Base-by-base conservation (phyloP, 1,284 basidiomycete species). In the Ceratobasidium sp. region DNA sequence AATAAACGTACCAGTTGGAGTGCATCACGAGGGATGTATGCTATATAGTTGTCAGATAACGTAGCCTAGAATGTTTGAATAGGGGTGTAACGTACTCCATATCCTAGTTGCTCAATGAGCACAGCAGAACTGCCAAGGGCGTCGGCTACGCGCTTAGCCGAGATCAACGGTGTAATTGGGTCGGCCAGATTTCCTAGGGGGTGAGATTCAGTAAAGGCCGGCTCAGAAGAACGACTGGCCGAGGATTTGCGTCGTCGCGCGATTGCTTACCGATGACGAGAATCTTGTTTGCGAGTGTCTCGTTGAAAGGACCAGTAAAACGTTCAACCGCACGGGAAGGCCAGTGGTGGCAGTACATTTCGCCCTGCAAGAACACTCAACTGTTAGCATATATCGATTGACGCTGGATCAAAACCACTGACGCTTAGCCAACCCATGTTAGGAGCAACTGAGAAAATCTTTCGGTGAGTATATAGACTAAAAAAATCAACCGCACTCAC, bases 261-360 rank as follows among this genome's bases (percentile, higher is more conserved):
- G 15, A 71, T 50, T 1, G 22, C 44, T n/a, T 22, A 51, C 71
- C 62, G 45, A 76, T 76, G 5, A 76, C 65, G 27, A 76, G 53
- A 41, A 76, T 76, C 9, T 74, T 74, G 29, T 74, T 75, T 19
- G 67, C 27, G 11, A 65, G 66, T 31, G 51, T 67, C 15, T 56
- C 45, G 51, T 75, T 71, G 56, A 54, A 76, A 17, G 75, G 75
- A 14, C 73, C 75, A 3, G 29, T 47, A 48, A 19, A 75, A 17
- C 75, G 17, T 60, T 76, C 75, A 15, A 72, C 73, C 3, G 74
- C 75, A n/a, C 75, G 63, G 7, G 62, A 44, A 17, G 50, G 54
- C 75, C 75, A 76, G 0, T 33, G 48, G 51, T 75, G 71, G 45
- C 75, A 76, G 33, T 53, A 57, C n/a, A 50, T n/a, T 1, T 53